phyloP scores from a whole-genome alignment of 192 early-diverging fungal species.

The Piromyces finnis region DNA sequence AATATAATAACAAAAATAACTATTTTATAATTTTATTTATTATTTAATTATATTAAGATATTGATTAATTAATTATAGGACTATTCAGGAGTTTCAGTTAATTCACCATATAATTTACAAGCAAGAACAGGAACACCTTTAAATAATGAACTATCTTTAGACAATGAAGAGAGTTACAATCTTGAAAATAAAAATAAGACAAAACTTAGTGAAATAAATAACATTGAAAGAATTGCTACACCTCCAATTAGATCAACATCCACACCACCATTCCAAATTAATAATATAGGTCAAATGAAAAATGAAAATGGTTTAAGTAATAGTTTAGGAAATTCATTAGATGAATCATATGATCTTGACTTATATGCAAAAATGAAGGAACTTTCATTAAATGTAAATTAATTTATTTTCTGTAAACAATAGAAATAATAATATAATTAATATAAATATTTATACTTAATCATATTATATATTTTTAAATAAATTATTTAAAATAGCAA shows the following conservation, averaged over 20 bases:
- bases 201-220: background rate
- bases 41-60: no score
- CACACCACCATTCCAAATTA: conserved; percentile 37
- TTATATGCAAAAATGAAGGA: background rate
- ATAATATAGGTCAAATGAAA: background rate
- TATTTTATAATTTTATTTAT: no score
- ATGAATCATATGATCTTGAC: background rate
- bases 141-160: background rate
- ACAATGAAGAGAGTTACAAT: background rate
- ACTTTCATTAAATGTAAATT: background rate
- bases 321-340: background rate
- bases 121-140: background rate
- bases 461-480: no score
- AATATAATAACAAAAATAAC: no score
- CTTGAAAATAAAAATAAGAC: background rate
- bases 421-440: no score
- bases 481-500: no score
- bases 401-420: no score
- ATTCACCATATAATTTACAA: background rate
- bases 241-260: conserved; percentile 43
- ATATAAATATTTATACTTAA: no score
- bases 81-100: background rate
- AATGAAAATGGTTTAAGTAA: background rate
- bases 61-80: background rate
- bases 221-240: conserved; percentile 10